Base-by-base conservation (phyloP, 2,329 filamentous ascomycete species). In the Colletotrichum sp. region DNA sequence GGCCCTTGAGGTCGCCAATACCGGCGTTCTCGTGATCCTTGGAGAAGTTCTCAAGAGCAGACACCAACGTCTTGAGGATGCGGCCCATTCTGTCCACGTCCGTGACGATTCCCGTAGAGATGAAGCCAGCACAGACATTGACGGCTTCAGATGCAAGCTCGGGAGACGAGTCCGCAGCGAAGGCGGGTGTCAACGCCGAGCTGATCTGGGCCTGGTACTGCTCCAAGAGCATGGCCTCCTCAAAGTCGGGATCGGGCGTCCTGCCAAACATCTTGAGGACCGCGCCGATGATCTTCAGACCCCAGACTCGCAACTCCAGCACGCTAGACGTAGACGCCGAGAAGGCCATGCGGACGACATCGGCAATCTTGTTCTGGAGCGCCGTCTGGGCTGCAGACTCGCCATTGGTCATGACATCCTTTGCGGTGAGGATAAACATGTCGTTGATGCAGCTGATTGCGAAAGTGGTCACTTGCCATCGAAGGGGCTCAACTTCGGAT, bases 171-270 rank as follows among this genome's bases (percentile, higher is more conserved):
- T 99, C 97, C 5, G 93, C 94, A 1, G 97, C 96, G 85, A 99
- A 99, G 0, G 97, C 98, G 5, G 97, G 97, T 0, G 98, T 99
- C 77, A 99, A 89, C 1, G 97, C 97, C 22, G 97, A 98, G 80
- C 96, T 96, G 82, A 99, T 99, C 82, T 99, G 97, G 7, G 97
- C 97, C 85, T 99, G 98, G 81, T 99, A 99, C 84, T 99, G 97
- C 84, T 99, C 98, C 6, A 99, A 90, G 19, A 99, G 89, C 85
- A 98, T 98, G 1, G 95, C 97, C 85, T 99, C 97, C n/a, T 96
- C 92, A 82, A 99, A 99, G 83, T 99, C 97, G 0, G 97, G 98
- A 85, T 99, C 97, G 3, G 96, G 95, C 2, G 95, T 96, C 82
- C 96, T 96, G 70, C 97, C 97, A 86, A 99, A 99, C 89, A 98